Base-by-base conservation (phyloP, 208 protist genomes). In the Crithidia mellificae region DNA sequence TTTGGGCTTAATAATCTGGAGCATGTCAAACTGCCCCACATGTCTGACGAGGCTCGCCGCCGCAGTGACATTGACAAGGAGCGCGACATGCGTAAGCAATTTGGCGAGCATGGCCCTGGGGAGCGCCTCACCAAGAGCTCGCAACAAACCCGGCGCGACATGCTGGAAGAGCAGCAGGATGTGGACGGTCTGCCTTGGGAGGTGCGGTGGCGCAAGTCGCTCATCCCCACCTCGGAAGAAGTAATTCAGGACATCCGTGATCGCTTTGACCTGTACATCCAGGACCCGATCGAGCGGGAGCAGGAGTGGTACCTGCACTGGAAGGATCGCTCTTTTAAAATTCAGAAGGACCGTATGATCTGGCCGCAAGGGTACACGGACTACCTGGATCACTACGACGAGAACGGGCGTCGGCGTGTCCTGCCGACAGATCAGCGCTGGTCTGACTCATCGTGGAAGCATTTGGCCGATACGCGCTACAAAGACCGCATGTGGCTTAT, bases 321-420 rank as follows among this genome's bases (percentile, higher is more conserved):
- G 88, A 92, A 93, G 59, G 91, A 96, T 63, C 73, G 88, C 53
- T 74, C 72, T 20, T 96, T 93, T 78, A 93, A 94, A 65, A 78
- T 90, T 54, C 85, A 96, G 66, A 89, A 90, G 64, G 91, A 96
- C 70, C 85, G 91, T 55, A 90, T 96, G 86, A 93, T 96, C 47
- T 96, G 91, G 87, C 91, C 91, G 41, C 91, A 96, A 50, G 88
- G 91, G 25, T 96, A 91, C 78, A 96, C 91, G 7, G 91, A 96
- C 72, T 94, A 96, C 77, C 80, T 96, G 30, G 91, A 96, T 55
- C 85, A 94, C 73, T 96, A 96, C 76, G 91, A 96, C 64, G 86
- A 87, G 58, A 72, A 93, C 53, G 88, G 91, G 32, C 83, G 88
- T 32, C 84, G 88, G 14, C 85, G 91, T 38, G 87, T 93, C 50